Evolutionary conservation across 2,329 filamentous ascomycete genomes (phyloP).

Genomic region (Penicillium aurantiogriseum): DNA sequence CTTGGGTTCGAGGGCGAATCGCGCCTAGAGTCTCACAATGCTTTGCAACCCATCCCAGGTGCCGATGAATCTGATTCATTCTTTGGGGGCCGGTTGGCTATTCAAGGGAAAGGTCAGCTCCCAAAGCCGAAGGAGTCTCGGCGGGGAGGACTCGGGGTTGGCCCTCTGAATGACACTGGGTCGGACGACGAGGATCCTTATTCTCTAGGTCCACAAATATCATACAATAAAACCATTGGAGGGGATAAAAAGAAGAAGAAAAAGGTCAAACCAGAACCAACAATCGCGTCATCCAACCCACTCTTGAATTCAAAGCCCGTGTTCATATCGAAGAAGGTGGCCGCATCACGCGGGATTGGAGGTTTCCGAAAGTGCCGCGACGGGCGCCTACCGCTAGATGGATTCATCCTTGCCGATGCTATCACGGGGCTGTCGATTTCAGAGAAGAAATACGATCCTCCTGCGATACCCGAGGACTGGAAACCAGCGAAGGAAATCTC

Average conservation of each 20-base stretch:
- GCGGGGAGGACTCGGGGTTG: constrained; percentile 76
- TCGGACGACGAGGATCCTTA: constrained; percentile 96
- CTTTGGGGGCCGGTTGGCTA: constrained; percentile 36
- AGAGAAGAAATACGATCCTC: constrained; percentile 47
- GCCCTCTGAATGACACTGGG: constrained; percentile 85
- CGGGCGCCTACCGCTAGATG: constrained; percentile 73
- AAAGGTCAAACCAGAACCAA: constrained; percentile 45
- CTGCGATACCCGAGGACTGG: constrained; percentile 61
- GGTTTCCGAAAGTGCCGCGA: constrained; percentile 74
- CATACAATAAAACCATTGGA: constrained; percentile 78
- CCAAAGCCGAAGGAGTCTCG: constrained; percentile 54
- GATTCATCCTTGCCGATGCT: constrained; percentile 69
- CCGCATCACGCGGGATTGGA: constrained; percentile 43
- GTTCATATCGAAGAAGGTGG: constrained; percentile 68
- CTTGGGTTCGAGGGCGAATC: constrained; percentile 47
- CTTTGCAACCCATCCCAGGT: constrained; percentile 6
- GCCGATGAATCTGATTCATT: constrained; percentile 35
- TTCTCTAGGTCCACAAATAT: constrained; percentile 85
- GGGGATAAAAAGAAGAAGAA: constrained; percentile 78
- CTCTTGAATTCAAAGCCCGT: constrained; percentile 65
- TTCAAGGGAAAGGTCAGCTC: constrained; percentile 37
- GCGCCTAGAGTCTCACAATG: constrained; percentile 28
- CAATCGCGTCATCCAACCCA: constrained; percentile 60
- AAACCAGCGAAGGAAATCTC: constrained; percentile 56
- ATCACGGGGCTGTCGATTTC: constrained; percentile 50